These are phyloP conservation scores for Sporothrix variecibatus DNA, from an alignment of 2,329 filamentous ascomycete species.

Conservation along the genomic window DNA sequence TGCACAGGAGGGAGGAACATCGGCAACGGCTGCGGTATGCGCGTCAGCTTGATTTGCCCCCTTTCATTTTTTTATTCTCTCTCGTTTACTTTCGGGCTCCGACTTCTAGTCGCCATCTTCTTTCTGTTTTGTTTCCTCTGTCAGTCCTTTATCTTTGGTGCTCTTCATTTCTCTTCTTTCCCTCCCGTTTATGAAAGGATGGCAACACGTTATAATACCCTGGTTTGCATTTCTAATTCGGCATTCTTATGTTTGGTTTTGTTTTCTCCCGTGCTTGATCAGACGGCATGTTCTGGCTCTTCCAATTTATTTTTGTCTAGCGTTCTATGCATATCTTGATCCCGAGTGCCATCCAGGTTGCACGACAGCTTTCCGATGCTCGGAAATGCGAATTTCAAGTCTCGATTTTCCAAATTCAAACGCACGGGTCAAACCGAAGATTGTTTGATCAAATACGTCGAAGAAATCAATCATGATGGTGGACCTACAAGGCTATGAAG, in stretches of 20 bases:
- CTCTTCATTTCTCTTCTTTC: slow-evolving; percentile 11
- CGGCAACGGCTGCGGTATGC: not conserved
- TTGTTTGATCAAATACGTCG: too few species aligned
- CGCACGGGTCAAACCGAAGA: too few species aligned
- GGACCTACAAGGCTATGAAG: too few species aligned
- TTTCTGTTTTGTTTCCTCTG: slow-evolving; percentile 1
- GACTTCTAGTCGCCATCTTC: not conserved
- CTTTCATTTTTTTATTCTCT: not conserved
- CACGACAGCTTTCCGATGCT: not conserved
- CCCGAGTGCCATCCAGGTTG: not conserved
- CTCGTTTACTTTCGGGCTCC: not conserved
- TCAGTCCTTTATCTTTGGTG: not conserved
- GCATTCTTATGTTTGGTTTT: not conserved
- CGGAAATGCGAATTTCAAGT: not conserved
- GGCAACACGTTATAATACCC: slow-evolving; percentile 24
- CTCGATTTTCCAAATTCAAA: too few species aligned
- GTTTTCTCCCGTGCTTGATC: not conserved
- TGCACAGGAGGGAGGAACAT: not conserved
- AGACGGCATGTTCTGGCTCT: not conserved
- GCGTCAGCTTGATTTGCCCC: not conserved
- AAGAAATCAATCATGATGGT: too few species aligned
- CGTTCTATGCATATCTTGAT: not conserved
- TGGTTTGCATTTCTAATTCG: slow-evolving; percentile 10
- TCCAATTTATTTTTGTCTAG: not conserved
- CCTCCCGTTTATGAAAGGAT: slow-evolving; percentile 5